Evolutionary conservation across 768 basidiomycete species (phyloP).

Genomic region (Lentinus brumalis): DNA sequence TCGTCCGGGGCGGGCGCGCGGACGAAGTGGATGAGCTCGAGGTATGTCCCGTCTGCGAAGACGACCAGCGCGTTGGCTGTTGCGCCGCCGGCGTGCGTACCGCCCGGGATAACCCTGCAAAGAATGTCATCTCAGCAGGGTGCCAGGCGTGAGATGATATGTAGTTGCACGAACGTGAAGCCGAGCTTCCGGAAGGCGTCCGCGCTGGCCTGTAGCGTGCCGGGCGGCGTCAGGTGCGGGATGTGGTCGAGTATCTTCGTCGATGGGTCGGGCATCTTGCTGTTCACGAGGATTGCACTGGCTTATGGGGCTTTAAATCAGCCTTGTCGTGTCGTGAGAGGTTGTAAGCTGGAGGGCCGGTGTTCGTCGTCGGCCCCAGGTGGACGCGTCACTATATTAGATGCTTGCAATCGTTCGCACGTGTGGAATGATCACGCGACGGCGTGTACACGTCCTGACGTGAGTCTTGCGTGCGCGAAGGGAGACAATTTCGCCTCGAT

Average conservation of each 20-base stretch:
- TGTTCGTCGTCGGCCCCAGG: background rate
- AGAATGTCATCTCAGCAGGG: background rate
- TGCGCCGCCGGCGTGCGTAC: conserved; percentile 62
- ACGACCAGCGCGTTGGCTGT: conserved; percentile 70
- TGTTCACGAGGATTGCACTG: no score
- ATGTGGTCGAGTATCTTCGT: conserved; percentile 65
- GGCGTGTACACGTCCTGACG: background rate
- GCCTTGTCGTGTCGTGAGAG: no score
- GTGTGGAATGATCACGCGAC: background rate
- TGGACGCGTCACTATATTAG: background rate
- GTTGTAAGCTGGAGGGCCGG: background rate
- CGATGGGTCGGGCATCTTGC: conserved; percentile 21
- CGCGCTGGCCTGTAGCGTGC: conserved; percentile 49
- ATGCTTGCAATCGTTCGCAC: background rate
- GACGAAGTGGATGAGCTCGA: conserved; percentile 72
- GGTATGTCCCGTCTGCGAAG: conserved; percentile 58
- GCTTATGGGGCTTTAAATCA: no score
- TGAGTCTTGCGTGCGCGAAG: background rate
- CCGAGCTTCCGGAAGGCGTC: conserved; percentile 60
- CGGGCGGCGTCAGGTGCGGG: conserved; percentile 70
- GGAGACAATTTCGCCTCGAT: background rate
- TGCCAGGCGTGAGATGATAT: background rate
- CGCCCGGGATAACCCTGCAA: conserved; percentile 66
- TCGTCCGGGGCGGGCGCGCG: conserved; percentile 52
- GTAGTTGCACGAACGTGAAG: conserved; percentile 46